Evolutionary conservation across 163 green algal genomes (phyloP), one percentile per base, ranked within the genome.

Genomic region (Volvox carteri): DNA sequence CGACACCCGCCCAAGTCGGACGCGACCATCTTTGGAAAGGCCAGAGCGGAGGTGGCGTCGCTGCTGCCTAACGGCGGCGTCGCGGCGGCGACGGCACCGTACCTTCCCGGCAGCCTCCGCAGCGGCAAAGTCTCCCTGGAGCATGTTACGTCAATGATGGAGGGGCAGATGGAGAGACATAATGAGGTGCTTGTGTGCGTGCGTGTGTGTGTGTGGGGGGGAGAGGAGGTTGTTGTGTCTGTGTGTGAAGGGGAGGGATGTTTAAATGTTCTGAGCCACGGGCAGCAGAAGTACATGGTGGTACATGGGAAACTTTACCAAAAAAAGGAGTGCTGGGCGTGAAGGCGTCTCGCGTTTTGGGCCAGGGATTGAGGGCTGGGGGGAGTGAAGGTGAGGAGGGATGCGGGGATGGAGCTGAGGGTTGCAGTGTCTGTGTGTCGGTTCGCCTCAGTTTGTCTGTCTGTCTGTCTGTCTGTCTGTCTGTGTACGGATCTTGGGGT

Each of bases 11-110:
- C 79, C 14, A 37, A 60, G 1, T 85, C 75, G 14, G 90, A 93
- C 62, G 86, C 65, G 18, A 88, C 87, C 70, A 93, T 93, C 58
- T 93, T 93, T 37, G 84, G 72, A 23, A 21, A 25, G 42, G 33
- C 84, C 7, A 44, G 75, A 39, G 58, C 83, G 1, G 91, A 93
- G 54, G 91, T 93, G 21, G 60, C 90, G 35, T n/a, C 70, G 42
- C 79, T 93, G 73, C 91, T 91, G 35, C 67, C 87, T 1, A 28
- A 78, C 16, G 73, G 75, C 30, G 46, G 62, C 54, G 18, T 23
- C 8, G 42, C 30, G 5, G 30, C 3, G 35, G 37, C 56, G 50
- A 46, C 30, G n/a, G 25, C 39, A 8, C 30, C 4, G 19, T 18
- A 62, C 30, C 48, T 50, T 8, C 8, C 30, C 1, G 48, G 48